Evolutionary conservation across 176 grass and related monocot genomes (phyloP), one percentile per base, ranked within the genome.

Genomic region (Avena atlantica): DNA sequence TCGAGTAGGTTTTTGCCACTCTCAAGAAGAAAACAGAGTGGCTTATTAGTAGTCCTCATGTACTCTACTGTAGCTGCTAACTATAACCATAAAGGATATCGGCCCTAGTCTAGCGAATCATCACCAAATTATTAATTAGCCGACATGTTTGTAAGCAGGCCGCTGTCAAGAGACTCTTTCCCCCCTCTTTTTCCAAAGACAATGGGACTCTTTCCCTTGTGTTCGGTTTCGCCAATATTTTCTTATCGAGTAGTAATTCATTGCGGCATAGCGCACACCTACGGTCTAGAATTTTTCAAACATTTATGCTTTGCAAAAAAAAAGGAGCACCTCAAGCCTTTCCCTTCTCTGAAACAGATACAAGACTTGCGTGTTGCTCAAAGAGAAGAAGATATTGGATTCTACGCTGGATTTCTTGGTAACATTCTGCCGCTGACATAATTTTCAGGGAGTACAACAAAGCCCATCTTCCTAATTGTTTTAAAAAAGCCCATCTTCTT

Each of bases 381-480:
- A 83, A 58, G 11, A 37, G 95, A 91, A 63, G 90, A 97, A 97
- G 95, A 97, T 86, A 97, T 97, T 89, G 95, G 95, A 78, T 97
- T 94, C 70, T 97, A 94, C 91, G 95, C 95, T 61, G 95, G 95
- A 56, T 92, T 97, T 86, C 86, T 97, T 45, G 95, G 95, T 94
- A 83, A 84, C 60, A 86, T 17, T 79, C 14, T 59, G 63, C 68
- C 0, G 5, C 8, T 34, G 31, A 25, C 34, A 45, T 9, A 58
- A 44, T 12, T 45, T 2, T 16, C 20, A 36, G 2, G 0, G 23
- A 29, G 74, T 44, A 83, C 50, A 69, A 53, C 47, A 23, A 64
- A 44, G 11, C 44, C 31, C 37, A 40, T 40, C 37, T 40, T 40
- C 37, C 6, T 40, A 40, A 40, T 40, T 40, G 31, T 34, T 34